Evolutionary conservation across 1,139 yeast species (phyloP).

Genomic region (Zygoascus sp.): DNA sequence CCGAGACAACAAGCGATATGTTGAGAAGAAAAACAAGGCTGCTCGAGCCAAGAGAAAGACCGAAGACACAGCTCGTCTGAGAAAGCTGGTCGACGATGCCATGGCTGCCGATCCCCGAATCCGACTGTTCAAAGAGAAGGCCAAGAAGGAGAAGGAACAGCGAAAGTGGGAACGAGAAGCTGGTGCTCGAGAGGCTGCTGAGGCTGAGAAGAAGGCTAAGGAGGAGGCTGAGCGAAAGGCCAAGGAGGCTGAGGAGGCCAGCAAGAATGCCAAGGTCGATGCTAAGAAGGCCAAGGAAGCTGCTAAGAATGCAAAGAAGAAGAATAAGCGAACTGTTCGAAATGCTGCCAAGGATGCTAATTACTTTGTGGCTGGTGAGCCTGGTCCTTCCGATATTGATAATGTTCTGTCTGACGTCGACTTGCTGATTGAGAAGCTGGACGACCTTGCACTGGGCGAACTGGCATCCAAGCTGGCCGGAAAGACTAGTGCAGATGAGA

Average conservation of each 20-base stretch:
- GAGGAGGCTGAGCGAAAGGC: slow-evolving; percentile 82
- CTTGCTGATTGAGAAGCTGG: slow-evolving; percentile 68
- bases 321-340: slow-evolving; percentile 93
- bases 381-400: slow-evolving; percentile 57
- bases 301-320: slow-evolving; percentile 94
- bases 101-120: slow-evolving; percentile 91
- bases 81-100: slow-evolving; percentile 85
- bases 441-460: slow-evolving; percentile 67
- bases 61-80: slow-evolving; percentile 89
- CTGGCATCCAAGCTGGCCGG: slow-evolving; percentile 61
- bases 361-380: slow-evolving; percentile 70
- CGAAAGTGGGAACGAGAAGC: slow-evolving; percentile 98
- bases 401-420: slow-evolving; percentile 59
- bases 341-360: slow-evolving; percentile 74
- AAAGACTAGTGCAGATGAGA: slow-evolving; percentile 45
- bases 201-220: slow-evolving; percentile 72
- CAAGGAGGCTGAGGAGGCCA: slow-evolving; percentile 68
- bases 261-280: slow-evolving; percentile 56
- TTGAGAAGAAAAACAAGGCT: slow-evolving; percentile 94
- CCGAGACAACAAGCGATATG: slow-evolving; percentile 98
- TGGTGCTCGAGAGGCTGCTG: slow-evolving; percentile 94
- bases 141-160: slow-evolving; percentile 90
- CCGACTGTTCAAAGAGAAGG: slow-evolving; percentile 86
- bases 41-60: slow-evolving; percentile 97
- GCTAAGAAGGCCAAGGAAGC: slow-evolving; percentile 94